These are phyloP conservation scores for Neltuma alba DNA, from an alignment of 306 rosid species.

Conservation along the genomic window DNA sequence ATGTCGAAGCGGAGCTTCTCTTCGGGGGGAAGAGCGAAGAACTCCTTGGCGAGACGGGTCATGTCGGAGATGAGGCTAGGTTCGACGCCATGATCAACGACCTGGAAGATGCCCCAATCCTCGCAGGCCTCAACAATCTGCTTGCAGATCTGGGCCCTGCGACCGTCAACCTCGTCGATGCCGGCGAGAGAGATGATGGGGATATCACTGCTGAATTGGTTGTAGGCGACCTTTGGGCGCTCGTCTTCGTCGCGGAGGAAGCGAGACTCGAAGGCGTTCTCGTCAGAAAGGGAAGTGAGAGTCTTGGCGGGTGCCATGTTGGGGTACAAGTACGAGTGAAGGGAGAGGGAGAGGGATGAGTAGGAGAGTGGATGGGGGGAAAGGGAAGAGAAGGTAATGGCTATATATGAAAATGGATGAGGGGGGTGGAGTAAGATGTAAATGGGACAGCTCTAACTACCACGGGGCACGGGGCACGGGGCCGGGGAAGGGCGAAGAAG, in stretches of 20 bases:
- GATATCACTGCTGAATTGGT: constrained; percentile 64
- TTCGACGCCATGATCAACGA: constrained; percentile 73
- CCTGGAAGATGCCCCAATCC: constrained; percentile 83
- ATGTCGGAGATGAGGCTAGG: constrained; percentile 52
- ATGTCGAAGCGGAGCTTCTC: constrained; percentile 82
- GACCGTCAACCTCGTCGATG: constrained; percentile 51
- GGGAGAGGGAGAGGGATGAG: neutral
- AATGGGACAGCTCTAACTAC: constrained; percentile 2
- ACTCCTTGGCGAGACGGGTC: constrained; percentile 58
- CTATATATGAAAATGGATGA: neutral
- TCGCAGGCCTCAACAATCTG: constrained; percentile 75
- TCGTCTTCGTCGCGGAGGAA: constrained; percentile 81
- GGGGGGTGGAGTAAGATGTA: neutral
- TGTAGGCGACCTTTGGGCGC: constrained; percentile 76
- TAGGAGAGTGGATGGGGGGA: neutral
- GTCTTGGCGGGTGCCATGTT: constrained; percentile 43
- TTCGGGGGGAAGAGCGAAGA: constrained; percentile 63
- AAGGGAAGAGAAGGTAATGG: neutral
- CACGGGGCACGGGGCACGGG: no score
- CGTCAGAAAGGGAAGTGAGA: constrained; percentile 57
- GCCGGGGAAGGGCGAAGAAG: no score
- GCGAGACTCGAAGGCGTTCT: constrained; percentile 47
- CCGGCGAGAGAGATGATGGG: constrained; percentile 72
- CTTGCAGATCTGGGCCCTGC: constrained; percentile 51
- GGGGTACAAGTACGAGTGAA: neutral